Evolutionary conservation across 805 yeast species (phyloP).

Genomic region (Lipomyces spencermartinsiae): DNA sequence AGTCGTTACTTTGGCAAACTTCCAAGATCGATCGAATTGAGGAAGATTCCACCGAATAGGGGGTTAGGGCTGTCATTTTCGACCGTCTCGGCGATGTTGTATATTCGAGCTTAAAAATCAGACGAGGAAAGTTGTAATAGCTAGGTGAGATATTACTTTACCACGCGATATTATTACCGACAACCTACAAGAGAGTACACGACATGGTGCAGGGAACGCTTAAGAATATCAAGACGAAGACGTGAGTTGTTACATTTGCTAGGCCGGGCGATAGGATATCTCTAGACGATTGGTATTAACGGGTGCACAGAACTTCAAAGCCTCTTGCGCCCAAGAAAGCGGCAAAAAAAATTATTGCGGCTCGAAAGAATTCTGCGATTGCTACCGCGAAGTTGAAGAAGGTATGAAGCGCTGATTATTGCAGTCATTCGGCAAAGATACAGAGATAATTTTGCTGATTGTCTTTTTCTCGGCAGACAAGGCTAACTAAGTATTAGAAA

Average conservation of each 20-base stretch:
- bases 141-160: too few species aligned
- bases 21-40: too few species aligned
- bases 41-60: too few species aligned
- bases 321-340: constrained; percentile 55
- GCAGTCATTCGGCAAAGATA: not conserved
- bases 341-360: constrained; percentile 74
- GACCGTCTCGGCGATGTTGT: too few species aligned
- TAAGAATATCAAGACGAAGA: constrained; percentile 40
- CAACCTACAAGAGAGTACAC: not conserved
- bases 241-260: constrained; percentile 14
- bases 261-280: not conserved
- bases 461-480: too few species aligned
- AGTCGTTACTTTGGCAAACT: too few species aligned
- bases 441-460: too few species aligned
- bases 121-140: too few species aligned
- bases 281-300: not conserved
- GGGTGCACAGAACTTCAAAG: constrained; percentile 14
- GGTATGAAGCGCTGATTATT: constrained; percentile 14
- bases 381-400: constrained; percentile 54
- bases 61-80: too few species aligned
- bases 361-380: constrained; percentile 63
- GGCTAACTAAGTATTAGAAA: constrained; percentile 51
- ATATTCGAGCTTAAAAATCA: too few species aligned
- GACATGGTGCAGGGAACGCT: constrained; percentile 50
- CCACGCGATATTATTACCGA: not conserved